Evolutionary conservation across 148 eudicot species (phyloP), one percentile per base, ranked within the genome.

Genomic region (Camellia japonica): DNA sequence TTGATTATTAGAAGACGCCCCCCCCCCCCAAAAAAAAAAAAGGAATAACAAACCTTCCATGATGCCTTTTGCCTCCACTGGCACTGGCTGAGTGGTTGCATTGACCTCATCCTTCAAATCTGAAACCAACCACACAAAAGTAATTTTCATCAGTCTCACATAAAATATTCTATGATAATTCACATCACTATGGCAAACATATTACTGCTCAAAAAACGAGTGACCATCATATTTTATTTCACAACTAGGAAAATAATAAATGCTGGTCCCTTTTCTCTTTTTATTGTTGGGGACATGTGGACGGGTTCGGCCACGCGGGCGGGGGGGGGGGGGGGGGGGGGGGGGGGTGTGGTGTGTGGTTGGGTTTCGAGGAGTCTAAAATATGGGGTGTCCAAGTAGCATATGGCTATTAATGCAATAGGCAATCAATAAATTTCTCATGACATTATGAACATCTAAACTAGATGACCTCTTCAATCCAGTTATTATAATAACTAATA

Each of bases 41-140:
- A 23, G 15, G 10, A 19, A 46, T 56, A 58, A 75, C 73, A 55
- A 75, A 85, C 84, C 84, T 71, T 79, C 80, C 18, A 56, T 14
- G 8, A 60, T 13, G 80, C 54, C 74, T 73, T 23, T 73, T 71
- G 83, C 81, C 62, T 87, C 83, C 64, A 52, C 75, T 38, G 73
- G 76, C 72, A 16, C 76, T 15, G 66, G 56, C 65, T 78, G 77
- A 64, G 74, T 38, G 62, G 76, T 68, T 46, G 11, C 76, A 23
- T 62, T 74, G 55, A 79, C 52, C 73, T 68, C 81, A 41, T 81
- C 84, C 58, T 42, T 71, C 63, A 49, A 65, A 81, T 86, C 89
- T 86, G 77, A 70, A 79, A 64, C 44, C 83, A 79, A 3, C 23
- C 68, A 55, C 60, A 66, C 49, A 49, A 23, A 80, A 70, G 60